Conservation (phyloP, 169 alveolate genomes). For the Amoebophrya sp. region DNA sequence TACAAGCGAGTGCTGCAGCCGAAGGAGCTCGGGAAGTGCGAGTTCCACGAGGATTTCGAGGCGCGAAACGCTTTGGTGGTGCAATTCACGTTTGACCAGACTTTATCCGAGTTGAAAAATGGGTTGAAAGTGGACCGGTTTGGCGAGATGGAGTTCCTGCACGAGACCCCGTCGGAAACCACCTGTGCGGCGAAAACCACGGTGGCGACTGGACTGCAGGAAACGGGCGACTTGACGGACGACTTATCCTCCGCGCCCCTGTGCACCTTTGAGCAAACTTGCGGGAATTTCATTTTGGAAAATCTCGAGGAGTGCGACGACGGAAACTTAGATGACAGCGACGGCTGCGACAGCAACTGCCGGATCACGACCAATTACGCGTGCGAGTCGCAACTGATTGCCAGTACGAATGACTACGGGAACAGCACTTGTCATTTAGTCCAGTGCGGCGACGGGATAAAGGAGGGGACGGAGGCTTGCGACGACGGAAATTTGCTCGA, state of each 20-base stretch:
- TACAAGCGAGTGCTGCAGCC: not conserved
- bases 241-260: not conserved
- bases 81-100: not conserved
- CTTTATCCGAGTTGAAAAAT: not conserved
- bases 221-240: constrained; percentile 3
- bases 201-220: no score
- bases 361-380: not conserved
- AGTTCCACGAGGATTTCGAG: not conserved
- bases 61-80: not conserved
- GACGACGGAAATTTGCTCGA: not conserved
- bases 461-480: not conserved
- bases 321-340: not conserved
- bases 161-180: not conserved
- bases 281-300: not conserved
- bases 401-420: not conserved
- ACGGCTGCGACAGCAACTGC: constrained; percentile 14
- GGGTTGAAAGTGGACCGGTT: not conserved
- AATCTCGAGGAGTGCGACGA: not conserved
- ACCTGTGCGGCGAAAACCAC: no score
- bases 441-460: not conserved
- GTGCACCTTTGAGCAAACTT: not conserved
- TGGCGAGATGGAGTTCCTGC: not conserved
- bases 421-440: not conserved
- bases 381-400: not conserved
- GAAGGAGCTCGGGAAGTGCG: not conserved